Evolutionary conservation across 2,329 filamentous ascomycete genomes (phyloP).

Genomic region (Hypoxylon sp.): DNA sequence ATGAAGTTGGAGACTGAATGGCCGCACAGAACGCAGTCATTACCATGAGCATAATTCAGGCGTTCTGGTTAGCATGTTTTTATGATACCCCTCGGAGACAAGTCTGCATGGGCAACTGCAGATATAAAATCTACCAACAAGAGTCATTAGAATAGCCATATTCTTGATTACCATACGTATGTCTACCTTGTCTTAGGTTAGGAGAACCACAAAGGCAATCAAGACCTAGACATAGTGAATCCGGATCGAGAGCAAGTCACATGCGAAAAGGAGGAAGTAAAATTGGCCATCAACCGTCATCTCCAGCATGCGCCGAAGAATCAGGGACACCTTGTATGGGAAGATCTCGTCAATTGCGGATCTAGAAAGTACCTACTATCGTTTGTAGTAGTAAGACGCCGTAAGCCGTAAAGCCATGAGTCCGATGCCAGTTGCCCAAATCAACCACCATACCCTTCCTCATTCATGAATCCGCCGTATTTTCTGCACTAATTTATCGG

Average conservation of each 20-base stretch:
- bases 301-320: conserved; percentile 72
- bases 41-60: conserved; percentile 38
- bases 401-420: conserved; percentile 66
- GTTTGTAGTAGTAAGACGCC: conserved; percentile 68
- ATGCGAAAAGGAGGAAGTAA: conserved; percentile 41
- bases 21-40: conserved; percentile 1
- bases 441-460: conserved; percentile 52
- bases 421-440: conserved; percentile 63
- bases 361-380: conserved; percentile 71
- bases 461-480: conserved; percentile 47
- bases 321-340: conserved; percentile 90
- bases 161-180: not conserved
- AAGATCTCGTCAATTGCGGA: conserved; percentile 72
- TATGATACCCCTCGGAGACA: conserved; percentile 42
- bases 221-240: conserved; percentile 15
- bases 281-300: conserved; percentile 95
- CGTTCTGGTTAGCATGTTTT: conserved; percentile 25
- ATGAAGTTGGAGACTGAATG: conserved; percentile 5
- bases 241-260: conserved; percentile 42
- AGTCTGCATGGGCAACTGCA: not conserved
- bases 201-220: not conserved
- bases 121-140: conserved; percentile 12
- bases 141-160: not conserved
- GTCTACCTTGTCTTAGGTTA: not conserved
- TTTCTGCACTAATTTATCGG: conserved; percentile 46